These are phyloP conservation scores for Linnemannia exigua DNA, from an alignment of 192 early-diverging fungal species.

Conservation along the genomic window DNA sequence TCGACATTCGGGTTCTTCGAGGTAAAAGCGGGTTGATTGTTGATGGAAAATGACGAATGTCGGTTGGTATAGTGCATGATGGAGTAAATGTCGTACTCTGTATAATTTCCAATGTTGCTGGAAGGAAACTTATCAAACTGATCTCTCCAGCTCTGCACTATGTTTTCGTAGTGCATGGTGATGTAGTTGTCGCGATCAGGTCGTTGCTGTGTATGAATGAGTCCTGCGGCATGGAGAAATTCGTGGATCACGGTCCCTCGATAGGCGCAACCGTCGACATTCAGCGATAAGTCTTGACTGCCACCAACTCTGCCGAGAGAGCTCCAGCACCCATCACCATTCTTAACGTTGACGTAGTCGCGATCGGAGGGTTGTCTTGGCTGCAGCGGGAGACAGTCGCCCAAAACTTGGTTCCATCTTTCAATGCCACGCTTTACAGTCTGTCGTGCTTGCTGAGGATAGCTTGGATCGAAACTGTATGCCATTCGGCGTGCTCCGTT, in stretches of 20 bases:
- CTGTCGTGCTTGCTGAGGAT: slow-evolving; percentile 37
- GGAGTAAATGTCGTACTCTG: slow-evolving; percentile 38
- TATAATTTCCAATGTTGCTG: slow-evolving; percentile 25
- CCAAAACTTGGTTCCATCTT: slow-evolving; percentile 42
- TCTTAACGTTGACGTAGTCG: slow-evolving; percentile 33
- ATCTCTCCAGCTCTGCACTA: slow-evolving; percentile 22
- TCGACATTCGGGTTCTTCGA: slow-evolving; percentile 24
- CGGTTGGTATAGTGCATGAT: slow-evolving; percentile 37
- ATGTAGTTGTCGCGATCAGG: slow-evolving; percentile 38
- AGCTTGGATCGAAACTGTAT: slow-evolving; percentile 33
- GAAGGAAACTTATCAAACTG: slow-evolving; percentile 25
- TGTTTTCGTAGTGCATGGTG: slow-evolving; percentile 32
- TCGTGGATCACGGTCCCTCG: slow-evolving; percentile 36
- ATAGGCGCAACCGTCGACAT: slow-evolving; percentile 24
- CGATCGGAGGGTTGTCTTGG: slow-evolving; percentile 29
- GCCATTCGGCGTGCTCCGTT: slow-evolving; percentile 34
- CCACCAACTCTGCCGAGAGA: slow-evolving; percentile 30
- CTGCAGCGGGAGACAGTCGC: slow-evolving; percentile 35
- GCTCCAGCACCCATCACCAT: slow-evolving; percentile 29
- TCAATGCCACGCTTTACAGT: slow-evolving; percentile 25
- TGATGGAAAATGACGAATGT: slow-evolving; percentile 26
- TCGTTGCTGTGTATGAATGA: slow-evolving; percentile 41
- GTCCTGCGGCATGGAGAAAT: slow-evolving; percentile 34
- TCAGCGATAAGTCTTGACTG: slow-evolving; percentile 20
- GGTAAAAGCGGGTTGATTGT: slow-evolving; percentile 28